Conservation (phyloP, 2,329 filamentous ascomycete species). For the Byssothecium circinans region DNA sequence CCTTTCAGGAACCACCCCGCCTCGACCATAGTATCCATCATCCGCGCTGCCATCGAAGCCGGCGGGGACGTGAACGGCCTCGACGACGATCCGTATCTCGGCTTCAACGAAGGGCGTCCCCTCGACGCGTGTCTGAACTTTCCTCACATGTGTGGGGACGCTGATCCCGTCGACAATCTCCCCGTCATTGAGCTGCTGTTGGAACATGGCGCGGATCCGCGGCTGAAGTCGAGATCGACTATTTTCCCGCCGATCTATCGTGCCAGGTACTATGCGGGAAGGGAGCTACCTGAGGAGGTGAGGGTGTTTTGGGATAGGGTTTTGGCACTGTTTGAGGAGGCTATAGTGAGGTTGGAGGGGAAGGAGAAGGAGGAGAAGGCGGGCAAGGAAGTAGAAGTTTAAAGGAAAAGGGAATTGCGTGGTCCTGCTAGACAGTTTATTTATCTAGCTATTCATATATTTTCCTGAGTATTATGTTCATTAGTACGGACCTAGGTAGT, state of each 20-base stretch:
- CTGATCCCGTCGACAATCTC: constrained; percentile 8
- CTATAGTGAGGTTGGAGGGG: constrained; percentile 10
- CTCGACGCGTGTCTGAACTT: constrained; percentile 10
- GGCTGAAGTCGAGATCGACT: constrained; percentile 5
- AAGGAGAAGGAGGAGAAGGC: no score
- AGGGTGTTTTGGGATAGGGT: constrained; percentile 11
- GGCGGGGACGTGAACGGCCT: constrained; percentile 12
- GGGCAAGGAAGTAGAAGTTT: no score
- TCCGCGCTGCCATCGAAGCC: constrained; percentile 9
- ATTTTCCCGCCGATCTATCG: constrained; percentile 2
- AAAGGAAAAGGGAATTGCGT: no score
- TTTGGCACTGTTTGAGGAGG: constrained; percentile 12
- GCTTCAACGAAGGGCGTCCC: constrained; percentile 12
- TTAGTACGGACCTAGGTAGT: no score
- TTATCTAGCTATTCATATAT: no score
- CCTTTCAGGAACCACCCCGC: constrained; percentile 4
- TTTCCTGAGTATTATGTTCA: no score
- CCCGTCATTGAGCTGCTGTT: constrained; percentile 81
- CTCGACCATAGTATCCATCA: constrained; percentile 8
- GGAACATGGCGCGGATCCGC: constrained; percentile 83
- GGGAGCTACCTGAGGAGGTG: constrained; percentile 2
- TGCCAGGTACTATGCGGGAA: constrained; percentile 6
- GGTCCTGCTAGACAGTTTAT: no score
- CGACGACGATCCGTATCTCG: constrained; percentile 5
- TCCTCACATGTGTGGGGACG: constrained; percentile 8